Conservation (phyloP, 192 early-diverging fungal genomes). For the Coemansia sp. region DNA sequence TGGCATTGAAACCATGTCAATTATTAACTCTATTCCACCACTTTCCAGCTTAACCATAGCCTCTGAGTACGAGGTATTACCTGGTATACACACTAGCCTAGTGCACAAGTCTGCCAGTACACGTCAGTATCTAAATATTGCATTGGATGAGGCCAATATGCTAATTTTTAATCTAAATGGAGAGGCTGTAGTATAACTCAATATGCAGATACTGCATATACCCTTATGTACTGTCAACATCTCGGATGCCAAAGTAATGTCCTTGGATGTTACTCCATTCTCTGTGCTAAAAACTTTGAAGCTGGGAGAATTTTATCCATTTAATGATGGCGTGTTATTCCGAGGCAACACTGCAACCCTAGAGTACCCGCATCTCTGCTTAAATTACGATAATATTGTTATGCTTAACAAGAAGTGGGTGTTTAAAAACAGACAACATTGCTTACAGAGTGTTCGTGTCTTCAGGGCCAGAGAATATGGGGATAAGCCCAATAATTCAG, state of each 20-base stretch:
- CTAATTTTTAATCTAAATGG: background rate
- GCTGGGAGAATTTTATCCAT: background rate
- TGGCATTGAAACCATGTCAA: background rate
- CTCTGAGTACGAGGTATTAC: background rate
- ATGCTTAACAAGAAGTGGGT: background rate
- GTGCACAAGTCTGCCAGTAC: background rate
- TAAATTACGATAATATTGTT: background rate
- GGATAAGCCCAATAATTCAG: background rate
- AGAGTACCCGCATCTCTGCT: background rate
- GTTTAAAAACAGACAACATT: background rate
- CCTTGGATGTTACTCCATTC: background rate
- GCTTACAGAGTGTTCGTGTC: too few species aligned
- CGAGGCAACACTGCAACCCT: slow-evolving; percentile 5
- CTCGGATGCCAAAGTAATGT: too few species aligned
- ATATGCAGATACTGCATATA: background rate
- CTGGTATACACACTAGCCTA: background rate
- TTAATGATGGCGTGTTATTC: slow-evolving; percentile 4
- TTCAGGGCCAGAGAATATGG: too few species aligned
- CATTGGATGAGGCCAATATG: background rate
- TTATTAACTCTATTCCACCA: background rate
- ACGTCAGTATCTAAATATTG: background rate
- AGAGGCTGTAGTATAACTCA: background rate
- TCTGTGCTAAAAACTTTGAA: background rate
- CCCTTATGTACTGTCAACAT: too few species aligned
- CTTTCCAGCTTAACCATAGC: background rate